Percentiles rank a stretch among this genome's conserved stretches.
Evolutionary conservation across 1,284 basidiomycete species (phyloP).

Genomic region (Thelephora terrestris): DNA sequence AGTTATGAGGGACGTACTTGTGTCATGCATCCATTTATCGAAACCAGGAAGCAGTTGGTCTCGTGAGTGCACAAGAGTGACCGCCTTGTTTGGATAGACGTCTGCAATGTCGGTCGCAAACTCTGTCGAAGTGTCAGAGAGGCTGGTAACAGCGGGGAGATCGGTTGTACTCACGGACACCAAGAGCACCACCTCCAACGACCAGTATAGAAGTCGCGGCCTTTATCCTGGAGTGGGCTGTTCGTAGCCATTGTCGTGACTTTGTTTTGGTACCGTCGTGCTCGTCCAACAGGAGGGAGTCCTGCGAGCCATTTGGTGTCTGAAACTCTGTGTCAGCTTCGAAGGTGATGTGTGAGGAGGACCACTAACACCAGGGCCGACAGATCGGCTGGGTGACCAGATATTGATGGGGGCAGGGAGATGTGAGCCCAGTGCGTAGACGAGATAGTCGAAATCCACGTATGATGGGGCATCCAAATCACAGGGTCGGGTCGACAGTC

Average conservation of each 20-base stretch:
- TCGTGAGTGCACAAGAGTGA: conserved; percentile 65
- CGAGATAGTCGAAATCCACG: conserved; percentile 40
- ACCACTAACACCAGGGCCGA: background rate
- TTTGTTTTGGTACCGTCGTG: conserved; percentile 34
- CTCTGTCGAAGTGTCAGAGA: conserved; percentile 25
- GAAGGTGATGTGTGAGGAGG: too few relatives aligned
- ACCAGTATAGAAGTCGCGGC: conserved; percentile 37
- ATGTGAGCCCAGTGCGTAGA: conserved; percentile 50
- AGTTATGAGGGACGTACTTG: conserved; percentile 31
- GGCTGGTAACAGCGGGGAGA: background rate
- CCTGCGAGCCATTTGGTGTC: too few relatives aligned
- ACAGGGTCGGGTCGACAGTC: conserved; percentile 35
- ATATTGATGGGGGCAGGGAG: conserved; percentile 47
- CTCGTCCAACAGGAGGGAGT: background rate
- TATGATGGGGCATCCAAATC: conserved; percentile 17
- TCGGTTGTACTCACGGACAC: conserved; percentile 38
- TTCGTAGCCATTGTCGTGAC: conserved; percentile 37
- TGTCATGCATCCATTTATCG: conserved; percentile 43
- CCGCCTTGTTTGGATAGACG: conserved; percentile 42
- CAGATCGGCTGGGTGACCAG: conserved; percentile 28
- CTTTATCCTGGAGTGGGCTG: conserved; percentile 34
- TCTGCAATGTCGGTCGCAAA: conserved; percentile 63
- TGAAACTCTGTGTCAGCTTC: too few relatives aligned
- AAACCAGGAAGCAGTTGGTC: conserved; percentile 49
- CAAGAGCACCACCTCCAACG: conserved; percentile 53